Evolutionary conservation across 371 early-diverging fungal species (phyloP).

Genomic region (Zychaea mexicana): DNA sequence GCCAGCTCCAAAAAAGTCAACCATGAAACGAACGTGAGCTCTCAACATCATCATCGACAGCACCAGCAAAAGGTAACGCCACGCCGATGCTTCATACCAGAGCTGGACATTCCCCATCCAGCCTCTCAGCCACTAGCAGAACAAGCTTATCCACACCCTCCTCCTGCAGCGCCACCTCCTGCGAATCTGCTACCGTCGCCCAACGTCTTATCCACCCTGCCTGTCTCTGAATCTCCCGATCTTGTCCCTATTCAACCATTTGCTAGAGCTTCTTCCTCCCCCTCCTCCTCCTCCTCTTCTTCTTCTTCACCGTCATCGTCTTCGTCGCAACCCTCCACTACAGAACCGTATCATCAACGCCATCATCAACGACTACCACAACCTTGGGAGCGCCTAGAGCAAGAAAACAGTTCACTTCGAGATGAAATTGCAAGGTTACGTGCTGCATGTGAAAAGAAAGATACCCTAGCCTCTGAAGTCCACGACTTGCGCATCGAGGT

Average conservation of each 20-base stretch:
- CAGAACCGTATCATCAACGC: not conserved
- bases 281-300: constrained; percentile 6
- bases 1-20: constrained; percentile 1
- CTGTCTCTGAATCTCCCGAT: constrained; percentile 2
- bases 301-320: constrained; percentile 3
- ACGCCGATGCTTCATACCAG: constrained; percentile 27
- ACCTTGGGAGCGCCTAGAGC: constrained; percentile 15
- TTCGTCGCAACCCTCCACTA: not conserved
- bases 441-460: constrained; percentile 10
- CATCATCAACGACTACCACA: constrained; percentile 1
- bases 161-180: constrained; percentile 12
- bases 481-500: constrained; percentile 40
- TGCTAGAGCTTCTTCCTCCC: constrained; percentile 10
- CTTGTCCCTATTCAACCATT: constrained; percentile 8
- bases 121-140: constrained; percentile 30
- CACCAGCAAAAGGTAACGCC: not conserved
- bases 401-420: constrained; percentile 19
- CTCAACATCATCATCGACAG: constrained; percentile 3
- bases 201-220: not conserved
- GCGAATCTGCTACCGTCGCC: not conserved
- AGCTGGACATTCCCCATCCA: constrained; percentile 26
- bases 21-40: not conserved
- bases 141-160: constrained; percentile 11
- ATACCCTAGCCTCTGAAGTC: constrained; percentile 17
- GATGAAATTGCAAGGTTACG: constrained; percentile 17